A percentile compares a stretch with the other conserved stretches of the same genome.
Evolutionary conservation across 108 stramenopile genomes (phyloP).

Genomic region (Discostella stelligeroides): DNA sequence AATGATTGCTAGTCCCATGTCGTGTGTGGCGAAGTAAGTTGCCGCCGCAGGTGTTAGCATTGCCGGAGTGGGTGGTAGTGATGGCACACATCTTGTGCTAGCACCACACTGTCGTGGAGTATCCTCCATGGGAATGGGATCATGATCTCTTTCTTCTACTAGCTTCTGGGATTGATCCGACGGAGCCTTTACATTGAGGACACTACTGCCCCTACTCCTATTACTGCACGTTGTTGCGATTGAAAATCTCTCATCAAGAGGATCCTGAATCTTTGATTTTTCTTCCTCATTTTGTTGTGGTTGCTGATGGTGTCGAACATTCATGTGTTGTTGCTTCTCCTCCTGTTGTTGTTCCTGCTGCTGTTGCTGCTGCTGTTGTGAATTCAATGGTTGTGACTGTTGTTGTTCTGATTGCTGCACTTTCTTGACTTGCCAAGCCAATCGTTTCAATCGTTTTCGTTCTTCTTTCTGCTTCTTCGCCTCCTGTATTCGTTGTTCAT

Average conservation of each 20-base stretch:
- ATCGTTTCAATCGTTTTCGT: slow-evolving; percentile 25
- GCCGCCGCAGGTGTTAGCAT: slow-evolving; percentile 67
- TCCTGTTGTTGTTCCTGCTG: background rate
- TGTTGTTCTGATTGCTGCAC: too few species aligned
- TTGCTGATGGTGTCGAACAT: too few species aligned
- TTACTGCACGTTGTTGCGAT: too few species aligned
- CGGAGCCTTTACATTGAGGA: too few species aligned
- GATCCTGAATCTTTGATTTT: too few species aligned
- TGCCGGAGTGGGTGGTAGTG: slow-evolving; percentile 43
- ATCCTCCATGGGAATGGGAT: background rate
- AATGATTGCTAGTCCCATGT: background rate
- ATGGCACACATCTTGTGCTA: too few species aligned
- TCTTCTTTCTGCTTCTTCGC: slow-evolving; percentile 39
- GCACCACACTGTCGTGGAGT: slow-evolving; percentile 12
- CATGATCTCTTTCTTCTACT: too few species aligned
- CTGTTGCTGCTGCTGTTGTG: slow-evolving; percentile 1
- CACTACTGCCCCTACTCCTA: too few species aligned
- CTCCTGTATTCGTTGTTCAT: slow-evolving; percentile 21
- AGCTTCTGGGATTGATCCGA: too few species aligned
- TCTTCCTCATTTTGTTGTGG: background rate
- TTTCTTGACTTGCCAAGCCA: slow-evolving; percentile 9
- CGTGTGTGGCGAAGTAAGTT: slow-evolving; percentile 9
- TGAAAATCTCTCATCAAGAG: too few species aligned
- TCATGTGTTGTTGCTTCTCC: too few species aligned
- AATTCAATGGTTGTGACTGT: slow-evolving; percentile 1